A percentile compares a stretch with the other conserved stretches of the same genome.
Evolutionary conservation across 139 green algal genomes (phyloP).

Genomic region (Marvania coccoides): DNA sequence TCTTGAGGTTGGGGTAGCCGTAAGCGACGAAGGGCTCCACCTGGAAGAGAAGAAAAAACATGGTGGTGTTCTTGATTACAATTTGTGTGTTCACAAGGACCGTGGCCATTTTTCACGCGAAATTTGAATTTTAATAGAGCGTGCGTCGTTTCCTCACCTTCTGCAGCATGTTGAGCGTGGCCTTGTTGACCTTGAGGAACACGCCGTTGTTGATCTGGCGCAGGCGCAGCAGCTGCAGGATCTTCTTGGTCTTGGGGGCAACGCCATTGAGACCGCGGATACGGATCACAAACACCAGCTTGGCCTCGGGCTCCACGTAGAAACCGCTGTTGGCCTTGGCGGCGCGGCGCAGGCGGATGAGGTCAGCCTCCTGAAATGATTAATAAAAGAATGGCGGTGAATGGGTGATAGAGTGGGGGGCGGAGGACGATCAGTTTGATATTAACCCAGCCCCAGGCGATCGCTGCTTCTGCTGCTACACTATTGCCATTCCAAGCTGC

Average conservation of each 20-base stretch:
- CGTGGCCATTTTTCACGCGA: too few species aligned
- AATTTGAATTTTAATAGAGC: too few species aligned
- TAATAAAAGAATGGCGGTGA: background rate
- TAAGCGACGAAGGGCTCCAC: conserved; percentile 98
- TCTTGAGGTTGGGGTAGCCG: conserved; percentile 98
- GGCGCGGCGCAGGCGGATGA: conserved; percentile 83
- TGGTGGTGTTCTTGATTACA: too few species aligned
- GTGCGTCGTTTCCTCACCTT: too few species aligned
- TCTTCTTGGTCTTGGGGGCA: conserved; percentile 92
- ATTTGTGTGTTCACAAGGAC: too few species aligned
- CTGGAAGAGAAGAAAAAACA: too few species aligned
- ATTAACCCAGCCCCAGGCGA: background rate
- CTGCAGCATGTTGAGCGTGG: conserved; percentile 91
- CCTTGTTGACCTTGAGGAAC: conserved; percentile 98
- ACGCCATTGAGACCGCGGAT: conserved; percentile 97
- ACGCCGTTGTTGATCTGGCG: conserved; percentile 97
- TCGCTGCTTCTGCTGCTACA: background rate
- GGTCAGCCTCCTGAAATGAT: conserved; percentile 79
- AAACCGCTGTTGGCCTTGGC: conserved; percentile 86
- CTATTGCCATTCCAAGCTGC: too few species aligned
- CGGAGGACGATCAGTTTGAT: background rate
- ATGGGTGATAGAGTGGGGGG: background rate
- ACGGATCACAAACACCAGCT: conserved; percentile 93
- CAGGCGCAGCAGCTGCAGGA: conserved; percentile 96
- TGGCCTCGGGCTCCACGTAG: conserved; percentile 91